phyloP scores from a whole-genome alignment of 768 basidiomycete species.

The Crassisporium funariophilum region DNA sequence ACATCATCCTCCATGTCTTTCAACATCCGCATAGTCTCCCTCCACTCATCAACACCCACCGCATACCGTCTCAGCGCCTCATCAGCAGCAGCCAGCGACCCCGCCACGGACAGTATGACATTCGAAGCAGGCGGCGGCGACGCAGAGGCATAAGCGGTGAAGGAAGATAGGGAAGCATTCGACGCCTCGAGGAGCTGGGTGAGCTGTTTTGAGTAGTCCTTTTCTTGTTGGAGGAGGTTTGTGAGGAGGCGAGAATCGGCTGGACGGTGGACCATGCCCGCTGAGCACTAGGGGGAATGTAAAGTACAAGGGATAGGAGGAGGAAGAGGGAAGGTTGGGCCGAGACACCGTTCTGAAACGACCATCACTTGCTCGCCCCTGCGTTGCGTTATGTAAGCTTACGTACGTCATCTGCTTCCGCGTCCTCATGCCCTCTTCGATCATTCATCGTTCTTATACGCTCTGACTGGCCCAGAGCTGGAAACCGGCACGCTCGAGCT shows the following conservation, averaged over 20 bases:
- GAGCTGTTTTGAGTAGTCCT: conserved; percentile 69
- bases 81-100: conserved; percentile 62
- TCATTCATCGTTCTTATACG: no score
- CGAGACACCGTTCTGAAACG: no score
- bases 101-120: conserved; percentile 58
- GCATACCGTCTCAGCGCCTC: conserved; percentile 68
- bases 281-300: no score
- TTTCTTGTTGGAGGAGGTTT: conserved; percentile 69
- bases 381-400: no score
- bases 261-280: conserved; percentile 70
- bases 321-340: no score
- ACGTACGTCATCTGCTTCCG: no score
- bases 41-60: conserved; percentile 64
- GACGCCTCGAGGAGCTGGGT: conserved; percentile 58
- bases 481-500: no score
- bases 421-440: no score
- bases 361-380: no score
- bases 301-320: no score
- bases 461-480: no score
- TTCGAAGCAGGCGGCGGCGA: conserved; percentile 57
- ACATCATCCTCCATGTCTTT: conserved; percentile 77
- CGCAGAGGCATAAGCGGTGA: conserved; percentile 74
- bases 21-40: conserved; percentile 57
- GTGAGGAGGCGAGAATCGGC: conserved; percentile 72
- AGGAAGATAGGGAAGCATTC: conserved; percentile 60